phyloP scores from a whole-genome alignment of 208 protist species.

The Angomonas ambiguus region DNA sequence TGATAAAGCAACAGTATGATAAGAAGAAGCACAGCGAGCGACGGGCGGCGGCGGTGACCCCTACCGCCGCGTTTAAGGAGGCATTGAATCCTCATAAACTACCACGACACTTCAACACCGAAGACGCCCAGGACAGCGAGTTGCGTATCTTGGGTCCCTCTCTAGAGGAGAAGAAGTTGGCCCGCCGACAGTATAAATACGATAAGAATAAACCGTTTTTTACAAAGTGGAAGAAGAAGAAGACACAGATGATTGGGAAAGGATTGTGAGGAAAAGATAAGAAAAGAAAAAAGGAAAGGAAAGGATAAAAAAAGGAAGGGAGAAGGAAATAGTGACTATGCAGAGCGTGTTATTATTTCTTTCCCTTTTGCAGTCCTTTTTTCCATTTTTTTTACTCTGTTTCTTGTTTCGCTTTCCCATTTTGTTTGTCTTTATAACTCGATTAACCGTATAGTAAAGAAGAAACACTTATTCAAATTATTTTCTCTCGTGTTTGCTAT shows the following conservation, averaged over 20 bases:
- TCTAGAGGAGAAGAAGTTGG: constrained; percentile 26
- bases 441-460: too few species aligned
- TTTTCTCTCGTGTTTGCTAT: not conserved
- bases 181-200: constrained; percentile 11
- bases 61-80: constrained; percentile 70
- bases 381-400: too few species aligned
- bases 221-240: constrained; percentile 63
- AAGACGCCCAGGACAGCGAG: constrained; percentile 36
- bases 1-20: constrained; percentile 72
- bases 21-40: constrained; percentile 33
- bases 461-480: too few species aligned
- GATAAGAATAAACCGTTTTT: constrained; percentile 28
- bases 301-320: not conserved
- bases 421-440: too few species aligned
- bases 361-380: too few species aligned
- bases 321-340: not conserved
- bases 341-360: not conserved
- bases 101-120: constrained; percentile 43
- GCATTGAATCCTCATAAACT: constrained; percentile 75
- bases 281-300: constrained; percentile 4
- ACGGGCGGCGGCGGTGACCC: constrained; percentile 58
- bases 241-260: constrained; percentile 59
- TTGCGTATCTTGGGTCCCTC: constrained; percentile 52
- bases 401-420: too few species aligned
- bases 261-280: constrained; percentile 26